Evolutionary conservation across 2,329 filamentous ascomycete genomes (phyloP), one percentile per base, ranked within the genome.

Genomic region (Cercospora brassicicola): DNA sequence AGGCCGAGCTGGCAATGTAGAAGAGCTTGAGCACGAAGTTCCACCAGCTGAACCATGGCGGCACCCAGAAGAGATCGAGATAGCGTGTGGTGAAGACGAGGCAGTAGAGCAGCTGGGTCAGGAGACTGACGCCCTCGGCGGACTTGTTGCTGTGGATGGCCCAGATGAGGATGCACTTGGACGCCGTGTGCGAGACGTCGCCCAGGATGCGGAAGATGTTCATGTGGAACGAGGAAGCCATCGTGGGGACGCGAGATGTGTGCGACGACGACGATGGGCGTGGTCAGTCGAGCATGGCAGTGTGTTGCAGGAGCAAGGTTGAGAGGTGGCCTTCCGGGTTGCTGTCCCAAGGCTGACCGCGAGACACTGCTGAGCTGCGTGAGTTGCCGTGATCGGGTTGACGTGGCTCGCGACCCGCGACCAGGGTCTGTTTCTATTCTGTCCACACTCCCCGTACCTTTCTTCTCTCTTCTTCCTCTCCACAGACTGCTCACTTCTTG

Each of bases 141-240:
- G 91, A 95, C 77, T 87, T 87, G 78, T 97, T 97, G 73, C 88
- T 87, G 81, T 97, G 93, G 76, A 97, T 97, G 65, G 93, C 89
- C 83, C 90, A 91, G 82, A 97, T 93, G 74, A 97, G 86, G 77
- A 97, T 95, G 79, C 90, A 88, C 86, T 97, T 97, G 66, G 93
- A 95, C 59, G 89, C 84, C 56, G 92, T 88, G 79, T 98, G 94
- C 76, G 91, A 92, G 75, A 94, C 81, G 79, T 98, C 94, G 78
- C 88, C 94, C 75, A 93, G 79, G 76, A 96, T 86, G 76, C 93
- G 91, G 81, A 97, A 90, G 60, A 73, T 67, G 69, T 72, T 72
- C 70, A 73, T 70, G 60, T 70, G 64, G 60, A 70, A 72, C 10
- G 68, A 66, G 23, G 70, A 72, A 59, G 68, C 67, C 30, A 56